Base-by-base conservation (phyloP, 208 protist genomes). In the Crithidia acanthocephali region DNA sequence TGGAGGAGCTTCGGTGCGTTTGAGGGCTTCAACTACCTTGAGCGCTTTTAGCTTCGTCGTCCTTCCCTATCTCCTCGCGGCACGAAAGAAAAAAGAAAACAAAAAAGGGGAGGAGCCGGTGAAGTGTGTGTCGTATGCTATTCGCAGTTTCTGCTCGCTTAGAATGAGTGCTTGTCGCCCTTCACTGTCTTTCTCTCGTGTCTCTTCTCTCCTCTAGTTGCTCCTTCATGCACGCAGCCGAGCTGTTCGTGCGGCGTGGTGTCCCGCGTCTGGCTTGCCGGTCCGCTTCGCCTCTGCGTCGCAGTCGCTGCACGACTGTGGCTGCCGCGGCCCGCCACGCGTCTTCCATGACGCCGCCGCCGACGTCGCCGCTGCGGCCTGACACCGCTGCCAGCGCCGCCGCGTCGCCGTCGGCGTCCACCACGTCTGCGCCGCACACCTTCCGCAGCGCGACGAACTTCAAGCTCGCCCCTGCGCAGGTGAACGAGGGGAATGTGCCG, bases 401-500 rank as follows among this genome's bases (percentile, higher is more conserved):
- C 9, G 44, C 44, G 10, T 18, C 47, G n/a, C 18, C 59, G 61
- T 44, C 61, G 13, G 22, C 33, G 52, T 18, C 13, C 10, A 2
- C 61, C 18, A 42, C 27, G n/a, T 18, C 27, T 18, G 1, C 53
- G 20, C 45, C 6, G 8, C 71, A 27, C 18, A 47, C 61, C 13
- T 93, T 90, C 57, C 58, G 63, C 44, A 84, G 81, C 27, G 7
- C 30, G 9, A 84, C 73, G 0, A 60, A 65, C 20, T 93, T 93
- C 57, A 80, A 58, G 20, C 62, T 90, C 10, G 62, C 74, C 8
- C 63, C 85, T 2, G 48, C 70, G 15, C 72, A 94, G 58, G 84
- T 94, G 55, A 88, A 87, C 42, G 84, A 87, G n/a, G 75, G 50
- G 5, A 91, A 95, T 42, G 70, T 86, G 22, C 90, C 86, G 28